Conservation (phyloP, 306 rosid species). For the Alnus rubra region DNA sequence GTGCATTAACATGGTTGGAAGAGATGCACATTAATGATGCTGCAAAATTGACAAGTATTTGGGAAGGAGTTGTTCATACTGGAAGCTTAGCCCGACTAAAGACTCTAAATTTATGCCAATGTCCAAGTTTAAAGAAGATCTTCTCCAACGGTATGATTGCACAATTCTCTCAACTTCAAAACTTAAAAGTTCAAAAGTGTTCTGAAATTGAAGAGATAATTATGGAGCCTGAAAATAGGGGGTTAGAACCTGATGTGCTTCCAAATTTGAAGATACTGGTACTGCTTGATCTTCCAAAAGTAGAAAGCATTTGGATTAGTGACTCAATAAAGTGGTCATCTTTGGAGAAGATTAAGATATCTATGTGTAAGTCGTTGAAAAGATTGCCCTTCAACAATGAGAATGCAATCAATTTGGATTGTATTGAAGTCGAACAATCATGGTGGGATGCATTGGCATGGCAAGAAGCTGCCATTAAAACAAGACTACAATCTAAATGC, state of each 20-base stretch:
- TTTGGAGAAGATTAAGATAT: constrained; percentile 17
- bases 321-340: constrained; percentile 26
- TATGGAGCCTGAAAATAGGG: background rate
- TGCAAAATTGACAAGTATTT: constrained; percentile 6
- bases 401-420: background rate
- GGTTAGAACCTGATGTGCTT: constrained; percentile 5
- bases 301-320: constrained; percentile 2
- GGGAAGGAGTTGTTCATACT: constrained; percentile 11
- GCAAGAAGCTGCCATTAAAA: background rate
- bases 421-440: no score
- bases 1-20: constrained; percentile 24
- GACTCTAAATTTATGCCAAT: constrained; percentile 23
- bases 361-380: constrained; percentile 12
- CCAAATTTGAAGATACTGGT: constrained; percentile 25
- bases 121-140: constrained; percentile 14
- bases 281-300: constrained; percentile 16
- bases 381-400: background rate
- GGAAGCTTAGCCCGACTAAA: constrained; percentile 27
- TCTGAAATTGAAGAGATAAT: constrained; percentile 22
- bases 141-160: constrained; percentile 14
- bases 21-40: constrained; percentile 14
- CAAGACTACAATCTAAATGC: no score
- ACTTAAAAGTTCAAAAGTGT: constrained; percentile 24
- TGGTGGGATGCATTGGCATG: no score
- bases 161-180: constrained; percentile 19